Evolutionary conservation across 352 stramenopile genomes (phyloP).

Genomic region (Phytophthora fragariae): DNA sequence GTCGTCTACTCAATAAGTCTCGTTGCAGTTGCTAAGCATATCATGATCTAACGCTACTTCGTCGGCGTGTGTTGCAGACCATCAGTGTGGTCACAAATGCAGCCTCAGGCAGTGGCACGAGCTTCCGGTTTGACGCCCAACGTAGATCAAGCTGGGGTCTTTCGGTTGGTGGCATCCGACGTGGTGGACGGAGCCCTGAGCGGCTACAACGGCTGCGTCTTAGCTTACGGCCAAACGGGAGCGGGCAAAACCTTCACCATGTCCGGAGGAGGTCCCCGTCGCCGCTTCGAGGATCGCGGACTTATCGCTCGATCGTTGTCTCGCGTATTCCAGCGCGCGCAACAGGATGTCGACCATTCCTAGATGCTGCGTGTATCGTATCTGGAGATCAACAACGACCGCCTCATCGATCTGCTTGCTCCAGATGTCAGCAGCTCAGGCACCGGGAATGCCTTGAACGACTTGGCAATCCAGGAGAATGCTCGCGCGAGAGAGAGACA

Average conservation of each 20-base stretch:
- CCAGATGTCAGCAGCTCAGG: not conserved
- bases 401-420: constrained; percentile 73
- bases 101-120: constrained; percentile 53
- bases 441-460: constrained; percentile 22
- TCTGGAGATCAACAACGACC: constrained; percentile 93
- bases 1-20: not conserved
- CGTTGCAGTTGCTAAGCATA: not conserved
- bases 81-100: constrained; percentile 73
- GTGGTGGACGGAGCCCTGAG: constrained; percentile 68
- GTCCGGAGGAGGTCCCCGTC: constrained; percentile 56
- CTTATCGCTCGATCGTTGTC: constrained; percentile 67
- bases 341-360: constrained; percentile 55
- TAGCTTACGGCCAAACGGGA: constrained; percentile 81
- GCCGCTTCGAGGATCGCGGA: constrained; percentile 65
- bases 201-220: constrained; percentile 82
- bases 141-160: constrained; percentile 64
- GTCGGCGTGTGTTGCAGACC: constrained; percentile 33
- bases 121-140: constrained; percentile 68
- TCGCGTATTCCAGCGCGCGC: constrained; percentile 59
- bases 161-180: constrained; percentile 46
- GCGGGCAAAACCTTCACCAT: constrained; percentile 84
- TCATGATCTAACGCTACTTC: not conserved
- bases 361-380: constrained; percentile 78
- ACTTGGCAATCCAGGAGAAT: constrained; percentile 74
- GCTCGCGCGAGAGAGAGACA: constrained; percentile 53